A percentile compares a stretch with the other conserved stretches of the same genome.
Evolutionary conservation across 257 asterid genomes (phyloP).

Genomic region (Solanum pimpinellifolium): DNA sequence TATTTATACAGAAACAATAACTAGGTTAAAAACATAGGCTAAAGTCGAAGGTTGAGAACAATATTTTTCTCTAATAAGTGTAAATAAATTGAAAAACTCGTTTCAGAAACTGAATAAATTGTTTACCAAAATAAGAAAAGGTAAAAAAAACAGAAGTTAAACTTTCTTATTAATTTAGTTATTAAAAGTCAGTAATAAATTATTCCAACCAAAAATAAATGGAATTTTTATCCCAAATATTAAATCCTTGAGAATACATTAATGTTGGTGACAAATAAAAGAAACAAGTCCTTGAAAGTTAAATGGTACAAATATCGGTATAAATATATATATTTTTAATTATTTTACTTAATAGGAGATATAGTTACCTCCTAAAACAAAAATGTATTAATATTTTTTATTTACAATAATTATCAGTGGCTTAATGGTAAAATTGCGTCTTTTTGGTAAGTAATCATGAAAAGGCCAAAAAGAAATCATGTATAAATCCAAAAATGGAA

Average conservation of each 20-base stretch:
- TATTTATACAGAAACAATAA: not conserved
- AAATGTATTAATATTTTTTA: not conserved
- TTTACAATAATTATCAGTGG: not conserved
- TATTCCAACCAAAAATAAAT: not conserved
- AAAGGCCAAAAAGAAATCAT: not conserved
- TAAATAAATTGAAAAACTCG: not conserved
- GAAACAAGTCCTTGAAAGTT: not conserved
- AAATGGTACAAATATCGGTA: not conserved
- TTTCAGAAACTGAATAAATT: not conserved
- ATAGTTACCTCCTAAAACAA: not conserved
- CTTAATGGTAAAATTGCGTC: not conserved
- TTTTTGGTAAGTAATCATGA: not conserved
- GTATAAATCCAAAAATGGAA: not conserved
- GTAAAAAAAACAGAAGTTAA: not conserved
- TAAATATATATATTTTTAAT: not conserved
- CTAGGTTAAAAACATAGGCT: not conserved
- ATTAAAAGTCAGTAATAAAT: not conserved
- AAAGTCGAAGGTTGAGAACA: not conserved
- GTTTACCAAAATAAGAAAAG: not conserved
- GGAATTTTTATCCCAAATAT: not conserved
- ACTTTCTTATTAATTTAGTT: not conserved
- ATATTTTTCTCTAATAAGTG: not conserved
- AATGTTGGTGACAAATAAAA: not conserved
- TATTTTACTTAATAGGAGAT: not conserved
- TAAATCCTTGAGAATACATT: not conserved